Conservation (phyloP, 179 eudicot genomes). For the Carnegiea gigantea region DNA sequence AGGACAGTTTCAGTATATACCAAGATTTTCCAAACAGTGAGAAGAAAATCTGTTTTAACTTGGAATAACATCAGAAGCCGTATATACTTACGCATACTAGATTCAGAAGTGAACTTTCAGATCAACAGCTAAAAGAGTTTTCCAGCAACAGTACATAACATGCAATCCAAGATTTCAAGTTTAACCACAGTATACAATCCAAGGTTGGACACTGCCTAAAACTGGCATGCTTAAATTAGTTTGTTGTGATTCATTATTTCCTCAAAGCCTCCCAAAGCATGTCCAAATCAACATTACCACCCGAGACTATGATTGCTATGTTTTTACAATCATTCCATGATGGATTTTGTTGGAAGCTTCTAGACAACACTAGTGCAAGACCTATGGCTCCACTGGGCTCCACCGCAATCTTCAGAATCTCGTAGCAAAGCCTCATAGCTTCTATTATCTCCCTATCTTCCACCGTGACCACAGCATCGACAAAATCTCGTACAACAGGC, state of each 20-base stretch:
- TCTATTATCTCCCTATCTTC: slow-evolving; percentile 77
- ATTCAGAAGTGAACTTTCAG: no score
- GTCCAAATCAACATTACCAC: slow-evolving; percentile 86
- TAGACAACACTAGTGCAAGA: slow-evolving; percentile 79
- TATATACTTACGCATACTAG: no score
- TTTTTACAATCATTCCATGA: slow-evolving; percentile 60
- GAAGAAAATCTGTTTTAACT: no score
- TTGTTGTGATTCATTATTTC: not conserved
- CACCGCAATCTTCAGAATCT: slow-evolving; percentile 83
- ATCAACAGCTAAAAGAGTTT: not conserved
- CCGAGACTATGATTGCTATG: slow-evolving; percentile 74
- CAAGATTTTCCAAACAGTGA: no score
- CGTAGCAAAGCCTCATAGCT: slow-evolving; percentile 83
- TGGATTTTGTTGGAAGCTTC: slow-evolving; percentile 58
- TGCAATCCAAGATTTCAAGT: not conserved
- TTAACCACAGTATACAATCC: not conserved
- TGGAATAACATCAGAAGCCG: no score
- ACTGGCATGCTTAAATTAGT: no score
- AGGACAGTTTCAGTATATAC: no score
- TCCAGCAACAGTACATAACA: not conserved
- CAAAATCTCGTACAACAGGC: slow-evolving; percentile 90
- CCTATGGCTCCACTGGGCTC: slow-evolving; percentile 98
- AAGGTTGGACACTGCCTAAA: not conserved
- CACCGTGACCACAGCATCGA: slow-evolving; percentile 72
- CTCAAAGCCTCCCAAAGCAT: slow-evolving; percentile 58